Percentiles rank a stretch among this genome's conserved stretches.
Evolutionary conservation across 225 moss, liverwort and hornwort genomes (phyloP).

Genomic region (Rhytidiadelphus loreus): DNA sequence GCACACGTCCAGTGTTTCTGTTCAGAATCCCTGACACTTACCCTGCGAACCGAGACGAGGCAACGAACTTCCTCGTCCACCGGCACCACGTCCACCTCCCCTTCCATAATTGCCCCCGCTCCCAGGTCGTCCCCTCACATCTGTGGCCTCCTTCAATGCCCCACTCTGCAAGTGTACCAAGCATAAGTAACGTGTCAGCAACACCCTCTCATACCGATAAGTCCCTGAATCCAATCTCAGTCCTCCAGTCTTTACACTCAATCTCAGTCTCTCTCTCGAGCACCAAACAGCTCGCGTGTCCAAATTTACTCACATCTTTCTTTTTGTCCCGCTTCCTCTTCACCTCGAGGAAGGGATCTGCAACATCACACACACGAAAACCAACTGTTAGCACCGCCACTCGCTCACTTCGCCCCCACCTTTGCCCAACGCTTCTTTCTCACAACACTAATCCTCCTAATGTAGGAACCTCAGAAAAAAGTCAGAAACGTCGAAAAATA

Average conservation of each 20-base stretch:
- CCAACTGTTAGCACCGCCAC: background rate
- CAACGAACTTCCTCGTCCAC: slow-evolving; percentile 53
- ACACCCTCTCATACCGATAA: background rate
- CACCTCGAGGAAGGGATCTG: slow-evolving; percentile 77
- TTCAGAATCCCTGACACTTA: background rate
- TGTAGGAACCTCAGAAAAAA: background rate
- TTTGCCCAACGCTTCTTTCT: background rate
- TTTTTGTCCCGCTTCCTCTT: slow-evolving; percentile 79
- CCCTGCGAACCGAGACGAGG: slow-evolving; percentile 26
- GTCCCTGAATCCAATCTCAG: background rate
- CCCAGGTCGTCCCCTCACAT: slow-evolving; percentile 42
- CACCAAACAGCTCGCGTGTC: background rate
- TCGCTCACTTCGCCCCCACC: background rate
- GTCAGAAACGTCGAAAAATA: background rate
- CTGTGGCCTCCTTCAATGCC: slow-evolving; percentile 33
- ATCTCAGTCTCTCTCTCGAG: background rate
- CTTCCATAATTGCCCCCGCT: slow-evolving; percentile 42
- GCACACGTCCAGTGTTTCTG: background rate
- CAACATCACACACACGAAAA: background rate
- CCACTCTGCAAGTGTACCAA: background rate
- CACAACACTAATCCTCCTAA: background rate
- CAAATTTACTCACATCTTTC: slow-evolving; percentile 46
- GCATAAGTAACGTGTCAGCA: background rate
- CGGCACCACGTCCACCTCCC: slow-evolving; percentile 51
- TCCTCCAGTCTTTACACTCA: background rate